A percentile compares a stretch with the other conserved stretches of the same genome.
Conservation (phyloP, 2,329 filamentous ascomycete genomes). For the Monosporascus sp. region DNA sequence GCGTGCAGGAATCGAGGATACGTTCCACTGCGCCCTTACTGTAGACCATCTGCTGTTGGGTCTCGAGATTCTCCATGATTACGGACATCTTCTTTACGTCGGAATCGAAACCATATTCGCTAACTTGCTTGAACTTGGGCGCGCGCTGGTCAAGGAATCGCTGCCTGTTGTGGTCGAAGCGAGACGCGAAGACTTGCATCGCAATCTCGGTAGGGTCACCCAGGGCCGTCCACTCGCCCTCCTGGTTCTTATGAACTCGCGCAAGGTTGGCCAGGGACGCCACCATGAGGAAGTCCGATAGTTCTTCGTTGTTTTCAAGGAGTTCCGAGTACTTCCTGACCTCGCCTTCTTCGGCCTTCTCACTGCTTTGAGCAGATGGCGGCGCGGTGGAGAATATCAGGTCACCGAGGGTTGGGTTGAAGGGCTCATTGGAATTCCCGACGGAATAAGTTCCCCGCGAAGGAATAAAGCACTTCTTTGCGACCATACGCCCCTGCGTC, state of each 20-base stretch:
- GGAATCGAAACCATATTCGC: slow-evolving; percentile 67
- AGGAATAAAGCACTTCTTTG: slow-evolving; percentile 54
- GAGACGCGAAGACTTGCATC: slow-evolving; percentile 64
- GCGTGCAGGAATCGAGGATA: slow-evolving; percentile 55
- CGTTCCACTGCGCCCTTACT: slow-evolving; percentile 65
- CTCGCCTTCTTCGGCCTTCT: slow-evolving; percentile 21
- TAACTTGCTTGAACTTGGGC: slow-evolving; percentile 49
- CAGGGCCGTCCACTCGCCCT: slow-evolving; percentile 51
- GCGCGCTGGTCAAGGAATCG: slow-evolving; percentile 43
- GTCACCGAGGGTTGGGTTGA: slow-evolving; percentile 51
- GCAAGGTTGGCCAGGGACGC: slow-evolving; percentile 54
- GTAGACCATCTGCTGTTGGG: slow-evolving; percentile 31
- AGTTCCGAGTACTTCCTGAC: slow-evolving; percentile 27
- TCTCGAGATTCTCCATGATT: slow-evolving; percentile 46
- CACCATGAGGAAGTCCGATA: slow-evolving; percentile 53
- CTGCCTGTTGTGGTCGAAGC: slow-evolving; percentile 57
- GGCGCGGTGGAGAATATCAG: slow-evolving; percentile 32
- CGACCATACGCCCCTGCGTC: slow-evolving; percentile 61
- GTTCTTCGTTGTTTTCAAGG: slow-evolving; percentile 34
- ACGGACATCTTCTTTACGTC: slow-evolving; percentile 72
- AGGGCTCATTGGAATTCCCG: slow-evolving; percentile 48
- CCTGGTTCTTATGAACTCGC: slow-evolving; percentile 36
- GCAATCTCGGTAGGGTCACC: slow-evolving; percentile 68
- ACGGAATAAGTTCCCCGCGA: slow-evolving; percentile 53
- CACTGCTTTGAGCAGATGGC: slow-evolving; percentile 28